Conservation (phyloP, 202 grass and related monocot species). For the Schoenoplectus tabernaemontani region DNA sequence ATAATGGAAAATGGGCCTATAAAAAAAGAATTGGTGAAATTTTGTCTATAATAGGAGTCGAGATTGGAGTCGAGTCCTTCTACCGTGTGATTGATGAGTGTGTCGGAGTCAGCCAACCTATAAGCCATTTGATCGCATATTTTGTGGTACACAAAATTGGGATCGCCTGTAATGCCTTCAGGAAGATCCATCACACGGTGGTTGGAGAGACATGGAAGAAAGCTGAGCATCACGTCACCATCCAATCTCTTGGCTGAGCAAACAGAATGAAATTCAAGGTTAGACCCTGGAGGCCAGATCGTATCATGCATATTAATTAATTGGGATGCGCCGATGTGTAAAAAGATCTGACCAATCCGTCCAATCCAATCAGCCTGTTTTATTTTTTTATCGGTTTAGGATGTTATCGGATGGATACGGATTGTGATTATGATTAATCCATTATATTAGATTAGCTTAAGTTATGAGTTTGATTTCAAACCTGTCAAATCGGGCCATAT, state of each 20-base stretch:
- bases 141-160: slow-evolving; percentile 29
- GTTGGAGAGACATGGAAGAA: slow-evolving; percentile 28
- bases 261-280: neutral
- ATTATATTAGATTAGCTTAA: too few relatives aligned
- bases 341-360: too few relatives aligned
- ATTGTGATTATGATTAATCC: too few relatives aligned
- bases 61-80: slow-evolving; percentile 23
- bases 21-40: slow-evolving; percentile 22
- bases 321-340: too few relatives aligned
- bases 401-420: too few relatives aligned
- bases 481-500: too few relatives aligned
- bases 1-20: slow-evolving; percentile 59
- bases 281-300: too few relatives aligned
- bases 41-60: slow-evolving; percentile 10
- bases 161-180: slow-evolving; percentile 40
- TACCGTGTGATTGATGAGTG: slow-evolving; percentile 40
- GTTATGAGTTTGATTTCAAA: too few relatives aligned
- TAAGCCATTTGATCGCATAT: slow-evolving; percentile 37
- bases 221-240: slow-evolving; percentile 23
- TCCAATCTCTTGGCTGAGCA: neutral
- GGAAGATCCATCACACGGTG: slow-evolving; percentile 53
- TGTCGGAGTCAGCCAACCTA: slow-evolving; percentile 3
- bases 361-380: too few relatives aligned
- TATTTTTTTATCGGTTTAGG: too few relatives aligned
- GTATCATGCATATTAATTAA: too few relatives aligned